Base-by-base conservation (phyloP, 2,329 filamentous ascomycete genomes). In the Plenodomus lindquistii region DNA sequence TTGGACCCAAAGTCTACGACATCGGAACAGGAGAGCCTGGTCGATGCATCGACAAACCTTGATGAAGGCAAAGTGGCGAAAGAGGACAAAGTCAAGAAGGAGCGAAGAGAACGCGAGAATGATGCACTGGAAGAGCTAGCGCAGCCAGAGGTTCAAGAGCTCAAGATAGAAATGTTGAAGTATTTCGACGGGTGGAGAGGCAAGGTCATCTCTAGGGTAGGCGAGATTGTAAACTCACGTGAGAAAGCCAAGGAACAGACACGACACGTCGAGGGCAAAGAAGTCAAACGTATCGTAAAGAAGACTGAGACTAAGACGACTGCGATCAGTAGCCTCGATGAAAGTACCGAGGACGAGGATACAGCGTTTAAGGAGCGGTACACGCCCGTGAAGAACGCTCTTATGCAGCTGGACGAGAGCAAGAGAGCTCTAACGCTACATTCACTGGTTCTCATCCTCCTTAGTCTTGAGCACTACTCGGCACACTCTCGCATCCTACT, bases 141-240 rank as follows among this genome's bases (percentile, higher is more conserved):
- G 16, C 73, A 73, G 2, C 73, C 75, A 2, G 76, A 77, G 44
- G 79, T 87, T 52, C 74, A 80, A 48, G 86, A 89, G 60, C 73
- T 91, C 60, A 91, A 85, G 74, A 84, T 82, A 54, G 85, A 87
- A 44, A 81, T 85, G 1, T 68, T 95, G 4, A 75, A 79, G 6
- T 85, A 87, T 66, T 96, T 93, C 66, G 85, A 88, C 48, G 87
- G 90, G 55, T 97, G 93, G 93, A 83, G 89, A 61, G 79, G 84
- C 5, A 77, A 79, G 11, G 82, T 96, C 9, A 75, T 89, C 35
- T 80, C 83, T 47, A 83, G 91, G 13, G 76, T 96, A 19, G 83
- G 85, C 16, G 87, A 94, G 58, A 81, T 91, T 29, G 69, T 81
- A 39, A 65, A 75, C 43, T 69, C 70, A 20, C 63, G 70, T 29